Evolutionary conservation across 129 eudicot genomes (phyloP), one percentile per base, ranked within the genome.

Genomic region (Centrapalus pauciflorus): DNA sequence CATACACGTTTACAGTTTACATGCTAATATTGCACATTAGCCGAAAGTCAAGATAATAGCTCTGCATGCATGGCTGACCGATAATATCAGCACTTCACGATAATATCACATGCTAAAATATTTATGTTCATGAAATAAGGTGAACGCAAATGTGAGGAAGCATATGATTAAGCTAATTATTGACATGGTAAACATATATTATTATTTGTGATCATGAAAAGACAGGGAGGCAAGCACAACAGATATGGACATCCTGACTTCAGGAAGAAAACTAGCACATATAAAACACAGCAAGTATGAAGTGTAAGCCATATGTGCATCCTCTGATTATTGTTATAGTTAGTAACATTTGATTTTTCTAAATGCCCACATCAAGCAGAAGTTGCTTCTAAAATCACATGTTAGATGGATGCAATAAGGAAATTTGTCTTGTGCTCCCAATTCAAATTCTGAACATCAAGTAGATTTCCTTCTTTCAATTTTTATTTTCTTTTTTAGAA

Each of bases 1-100:
- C 43, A 68, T 68, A 55, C 26, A 41, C 40, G 27, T 68, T 41
- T 14, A 26, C 27, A 26, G 45, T 25, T 68, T 54, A 35, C 10
- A 35, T 13, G 64, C 12, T 55, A 25, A 25, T 13, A 11, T 11
- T 43, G 34, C 26, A 62, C 34, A 34, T 37, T 32, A 32, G 32
- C 59, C 61, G 50, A 49, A 32, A 20, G 14, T 66, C 50, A 49
- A 21, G 14, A 66, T 49, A 49, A 50, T 66, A 66, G 46, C 38
- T 23, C 26, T n/a, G 23, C 32, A 13, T 19, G 61, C 34, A 51
- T 13, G 16, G 23, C 23, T 51, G 26, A 34, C 51, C 13, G 9
- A 21, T 34, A 52, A 52, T 66, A 48, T 12, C 12, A 66, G 29
- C n/a, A 49, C 10, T 30, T 66, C 48, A 48, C 25, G 2, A 40